Evolutionary conservation across 331 rosid species (phyloP).

Genomic region (Dryas integrifolia): DNA sequence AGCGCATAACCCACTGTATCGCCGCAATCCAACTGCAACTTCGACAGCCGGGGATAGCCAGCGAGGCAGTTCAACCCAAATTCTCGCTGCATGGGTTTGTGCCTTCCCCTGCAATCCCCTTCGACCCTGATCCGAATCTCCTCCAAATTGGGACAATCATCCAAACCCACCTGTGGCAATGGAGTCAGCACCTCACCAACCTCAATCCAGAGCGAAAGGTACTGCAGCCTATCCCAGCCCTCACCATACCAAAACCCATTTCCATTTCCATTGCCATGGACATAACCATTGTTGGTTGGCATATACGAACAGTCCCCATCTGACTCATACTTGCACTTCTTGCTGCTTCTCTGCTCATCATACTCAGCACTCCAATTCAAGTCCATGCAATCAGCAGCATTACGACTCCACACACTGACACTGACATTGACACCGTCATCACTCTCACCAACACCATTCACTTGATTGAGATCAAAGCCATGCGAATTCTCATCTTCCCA

Average conservation of each 20-base stretch:
- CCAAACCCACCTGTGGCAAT: slow-evolving; percentile 63
- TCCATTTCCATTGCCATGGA: slow-evolving; percentile 30
- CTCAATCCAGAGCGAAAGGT: slow-evolving; percentile 78
- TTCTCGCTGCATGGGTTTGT: slow-evolving; percentile 41
- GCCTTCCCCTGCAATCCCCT: slow-evolving; percentile 73
- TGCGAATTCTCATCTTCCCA: slow-evolving; percentile 37
- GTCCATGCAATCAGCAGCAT: slow-evolving; percentile 23
- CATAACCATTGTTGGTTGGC: slow-evolving; percentile 27
- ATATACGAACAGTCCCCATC: slow-evolving; percentile 32
- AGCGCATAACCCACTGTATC: slow-evolving; percentile 76
- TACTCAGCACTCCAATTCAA: slow-evolving; percentile 34
- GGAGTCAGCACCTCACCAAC: slow-evolving; percentile 76
- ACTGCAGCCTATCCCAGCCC: slow-evolving; percentile 61
- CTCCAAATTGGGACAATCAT: slow-evolving; percentile 68
- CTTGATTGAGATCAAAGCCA: slow-evolving; percentile 31
- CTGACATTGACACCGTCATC: neutral
- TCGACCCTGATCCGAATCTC: slow-evolving; percentile 69
- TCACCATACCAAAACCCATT: slow-evolving; percentile 36
- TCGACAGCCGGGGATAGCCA: slow-evolving; percentile 57
- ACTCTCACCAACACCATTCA: slow-evolving; percentile 16
- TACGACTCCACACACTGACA: neutral
- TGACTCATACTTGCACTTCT: slow-evolving; percentile 46
- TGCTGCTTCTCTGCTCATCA: slow-evolving; percentile 45
- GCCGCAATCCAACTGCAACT: slow-evolving; percentile 83
- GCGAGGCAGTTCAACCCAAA: slow-evolving; percentile 69